Base-by-base conservation (phyloP, 768 basidiomycete genomes). In the Tricholomella constricta region DNA sequence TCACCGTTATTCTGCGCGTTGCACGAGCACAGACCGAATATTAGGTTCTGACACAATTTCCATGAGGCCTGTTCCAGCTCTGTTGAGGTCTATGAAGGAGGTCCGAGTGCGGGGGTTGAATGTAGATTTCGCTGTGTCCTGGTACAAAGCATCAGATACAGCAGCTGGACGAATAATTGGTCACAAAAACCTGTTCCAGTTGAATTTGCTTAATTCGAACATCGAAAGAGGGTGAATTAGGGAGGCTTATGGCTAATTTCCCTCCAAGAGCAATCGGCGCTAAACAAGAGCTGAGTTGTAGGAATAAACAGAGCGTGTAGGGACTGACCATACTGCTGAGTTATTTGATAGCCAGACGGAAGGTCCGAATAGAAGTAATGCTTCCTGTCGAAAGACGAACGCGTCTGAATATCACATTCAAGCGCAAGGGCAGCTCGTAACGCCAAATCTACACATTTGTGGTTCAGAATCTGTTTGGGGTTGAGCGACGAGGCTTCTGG, bases 291-390 rank as follows among this genome's bases (percentile, higher is more conserved):
- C 14, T 44, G 19, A 36, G 52, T 34, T 2, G 20, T 38, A 22
- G 15, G 31, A 9, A 43, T 12, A 15, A 43, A 7, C 11, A 34
- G 52, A 54, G 34, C 15, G 27, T 41, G 17, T 46, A 9, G 43
- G 46, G 50, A 64, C 62, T 58, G 55, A 92, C 92, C 83, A 69
- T 98, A 97, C 57, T 92, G 89, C 66, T 98, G 95, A 0, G 95
- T 99, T 56, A 99, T 96, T 71, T 99, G 97, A 69, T 94, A 98
- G 0, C 96, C 96, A 4, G 88, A 79, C 0, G 97, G 94, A 31
- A 97, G 79, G 69, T 98, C 97, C 4, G 91, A 81, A 65, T 99
- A 98, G 69, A 98, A 98, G 67, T 99, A 99, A 67, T 98, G 97
- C 66, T 99, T 99, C 59, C 97, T 78, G 69, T 98, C 97, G 62